These are phyloP conservation scores for Beauveria asiatica DNA, from an alignment of 2,329 filamentous ascomycete species.

Conservation along the genomic window DNA sequence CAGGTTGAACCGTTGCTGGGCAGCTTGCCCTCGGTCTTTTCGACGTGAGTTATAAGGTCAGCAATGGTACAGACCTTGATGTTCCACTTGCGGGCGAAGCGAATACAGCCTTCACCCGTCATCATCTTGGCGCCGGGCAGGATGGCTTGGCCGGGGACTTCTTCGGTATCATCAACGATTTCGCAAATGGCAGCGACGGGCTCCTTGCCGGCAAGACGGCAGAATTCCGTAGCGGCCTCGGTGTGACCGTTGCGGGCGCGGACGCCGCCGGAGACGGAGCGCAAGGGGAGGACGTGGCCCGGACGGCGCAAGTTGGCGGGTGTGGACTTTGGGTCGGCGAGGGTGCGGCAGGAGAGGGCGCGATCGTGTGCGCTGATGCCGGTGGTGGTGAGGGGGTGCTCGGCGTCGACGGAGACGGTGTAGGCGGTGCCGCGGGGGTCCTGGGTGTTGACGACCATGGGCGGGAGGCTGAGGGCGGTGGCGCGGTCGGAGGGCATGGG, in stretches of 20 bases:
- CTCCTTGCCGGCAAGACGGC: conserved; percentile 69
- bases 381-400: conserved; percentile 65
- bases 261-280: conserved; percentile 71
- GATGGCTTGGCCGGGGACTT: conserved; percentile 59
- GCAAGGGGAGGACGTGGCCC: conserved; percentile 83
- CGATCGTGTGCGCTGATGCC: conserved; percentile 88
- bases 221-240: conserved; percentile 88
- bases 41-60: conserved; percentile 71
- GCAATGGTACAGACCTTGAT: conserved; percentile 94
- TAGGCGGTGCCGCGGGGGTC: conserved; percentile 91
- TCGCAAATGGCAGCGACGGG: conserved; percentile 82
- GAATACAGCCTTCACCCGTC: conserved; percentile 77
- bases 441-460: conserved; percentile 70
- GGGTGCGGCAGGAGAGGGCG: conserved; percentile 66
- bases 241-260: conserved; percentile 77
- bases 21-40: conserved; percentile 61
- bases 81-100: conserved; percentile 80
- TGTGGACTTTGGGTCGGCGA: conserved; percentile 58
- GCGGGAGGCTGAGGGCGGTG: conserved; percentile 65
- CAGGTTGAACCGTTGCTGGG: conserved; percentile 32
- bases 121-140: conserved; percentile 75
- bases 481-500: conserved; percentile 66
- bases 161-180: conserved; percentile 76
- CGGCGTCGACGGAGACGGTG: conserved; percentile 79
- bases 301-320: conserved; percentile 65